A percentile compares a stretch with the other conserved stretches of the same genome.
These are phyloP conservation scores for Amanita brunnescens DNA, from an alignment of 768 basidiomycete species.

Conservation along the genomic window DNA sequence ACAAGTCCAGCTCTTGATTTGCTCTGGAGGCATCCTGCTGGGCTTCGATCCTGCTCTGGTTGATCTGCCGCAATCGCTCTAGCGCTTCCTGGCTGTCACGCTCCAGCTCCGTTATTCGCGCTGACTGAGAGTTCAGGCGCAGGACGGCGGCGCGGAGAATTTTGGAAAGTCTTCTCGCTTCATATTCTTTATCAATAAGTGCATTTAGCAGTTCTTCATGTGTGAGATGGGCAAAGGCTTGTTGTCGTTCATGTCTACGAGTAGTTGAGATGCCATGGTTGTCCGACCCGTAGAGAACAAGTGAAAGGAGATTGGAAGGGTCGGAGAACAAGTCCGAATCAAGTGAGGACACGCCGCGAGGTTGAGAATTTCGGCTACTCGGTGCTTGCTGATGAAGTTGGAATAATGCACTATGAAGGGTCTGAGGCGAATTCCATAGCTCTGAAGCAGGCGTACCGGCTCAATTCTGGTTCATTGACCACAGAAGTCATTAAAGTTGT, in stretches of 20 bases:
- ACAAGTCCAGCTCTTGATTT: constrained; percentile 27
- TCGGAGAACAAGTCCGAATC: constrained; percentile 2
- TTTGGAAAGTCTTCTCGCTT: constrained; percentile 25
- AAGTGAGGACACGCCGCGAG: not conserved
- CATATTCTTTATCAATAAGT: constrained; percentile 25
- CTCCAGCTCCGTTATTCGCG: constrained; percentile 26
- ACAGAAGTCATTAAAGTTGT: not conserved
- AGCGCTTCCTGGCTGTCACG: constrained; percentile 23
- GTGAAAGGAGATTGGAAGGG: not conserved
- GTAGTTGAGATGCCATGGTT: constrained; percentile 1
- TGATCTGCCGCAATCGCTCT: constrained; percentile 25
- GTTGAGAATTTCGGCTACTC: not conserved
- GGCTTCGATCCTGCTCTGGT: constrained; percentile 26
- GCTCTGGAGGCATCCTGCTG: constrained; percentile 29
- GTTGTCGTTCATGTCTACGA: constrained; percentile 15
- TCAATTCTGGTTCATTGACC: not conserved
- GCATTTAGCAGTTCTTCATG: constrained; percentile 23
- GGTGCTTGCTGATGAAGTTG: not conserved
- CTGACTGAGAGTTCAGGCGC: constrained; percentile 26
- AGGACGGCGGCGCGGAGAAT: constrained; percentile 27
- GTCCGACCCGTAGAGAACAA: not conserved
- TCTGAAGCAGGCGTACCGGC: not conserved
- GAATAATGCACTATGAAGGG: not conserved
- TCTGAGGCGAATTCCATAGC: not conserved
- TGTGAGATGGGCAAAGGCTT: constrained; percentile 12